Base-by-base conservation (phyloP, 495 filamentous ascomycete genomes). In the Ramalina peruviana region DNA sequence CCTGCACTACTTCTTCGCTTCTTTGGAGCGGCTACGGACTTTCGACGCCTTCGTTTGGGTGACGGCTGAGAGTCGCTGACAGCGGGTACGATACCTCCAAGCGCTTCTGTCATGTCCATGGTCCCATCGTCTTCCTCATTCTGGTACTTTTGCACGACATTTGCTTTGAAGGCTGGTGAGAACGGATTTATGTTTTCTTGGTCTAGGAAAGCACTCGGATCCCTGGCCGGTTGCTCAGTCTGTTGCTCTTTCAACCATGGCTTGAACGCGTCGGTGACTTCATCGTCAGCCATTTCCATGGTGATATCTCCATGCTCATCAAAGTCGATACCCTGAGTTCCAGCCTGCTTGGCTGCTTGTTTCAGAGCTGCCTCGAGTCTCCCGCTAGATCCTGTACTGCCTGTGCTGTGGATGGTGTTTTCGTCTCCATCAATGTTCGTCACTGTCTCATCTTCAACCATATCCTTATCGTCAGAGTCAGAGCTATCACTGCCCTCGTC, bases 231-330 rank as follows among this genome's bases (percentile, higher is more conserved):
- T 40, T 72, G 68, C 44, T 64, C 66, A 38, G 69, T 60, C 36
- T 70, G 60, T 15, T 67, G 66, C 52, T 76, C 76, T 45, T 75
- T 75, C 12, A 75, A 68, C 80, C 79, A 85, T 0, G 82, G 80
- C 53, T 82, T 73, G 53, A 85, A 84, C 16, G 82, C 79, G 36
- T 78, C 75, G 7, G 86, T 87, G 49, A 94, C 81, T 48, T 88
- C 80, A 53, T 92, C 84, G 48, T 86, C 81, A 6, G 83, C 85
- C 40, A 88, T 80, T 44, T 86, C 85, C 64, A 85, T 74, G 3
- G 75, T 76, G 50, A 84, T 71, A n/a, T 41, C 40, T n/a, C 58
- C 58, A 36, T 62, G 49, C 43, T 75, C 73, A 45, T 81, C 76
- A 45, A 76, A 68, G 15, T 80, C 78, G 38, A 82, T 67, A 16